phyloP scores from a whole-genome alignment of 306 rosid genomes.

The Luffa acutangula region DNA sequence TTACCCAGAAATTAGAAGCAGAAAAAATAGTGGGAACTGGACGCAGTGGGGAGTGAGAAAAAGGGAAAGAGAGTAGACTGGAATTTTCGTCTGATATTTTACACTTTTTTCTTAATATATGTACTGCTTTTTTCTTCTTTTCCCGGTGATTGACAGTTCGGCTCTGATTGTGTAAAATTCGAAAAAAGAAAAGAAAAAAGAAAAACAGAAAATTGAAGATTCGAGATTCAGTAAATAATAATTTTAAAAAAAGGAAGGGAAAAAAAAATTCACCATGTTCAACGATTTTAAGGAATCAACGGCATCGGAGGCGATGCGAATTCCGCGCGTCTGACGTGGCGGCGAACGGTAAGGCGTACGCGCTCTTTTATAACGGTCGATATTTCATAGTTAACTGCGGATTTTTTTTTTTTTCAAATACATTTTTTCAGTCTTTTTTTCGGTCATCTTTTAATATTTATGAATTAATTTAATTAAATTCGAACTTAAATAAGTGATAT shows the following conservation, averaged over 20 bases:
- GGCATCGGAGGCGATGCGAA: background rate
- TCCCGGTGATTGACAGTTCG: background rate
- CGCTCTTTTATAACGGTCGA: constrained; percentile 9
- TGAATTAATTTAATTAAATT: no score
- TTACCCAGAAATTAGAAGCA: background rate
- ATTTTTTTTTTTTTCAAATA: no score
- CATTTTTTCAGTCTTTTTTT: no score
- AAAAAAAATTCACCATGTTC: background rate
- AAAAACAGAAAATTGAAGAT: background rate
- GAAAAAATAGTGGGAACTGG: background rate
- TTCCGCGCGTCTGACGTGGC: constrained; percentile 3
- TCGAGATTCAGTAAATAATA: background rate
- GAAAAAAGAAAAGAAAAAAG: background rate
- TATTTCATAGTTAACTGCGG: background rate
- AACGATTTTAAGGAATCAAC: background rate
- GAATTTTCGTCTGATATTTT: background rate
- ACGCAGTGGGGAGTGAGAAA: background rate
- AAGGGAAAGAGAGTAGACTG: background rate
- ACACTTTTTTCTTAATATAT: background rate
- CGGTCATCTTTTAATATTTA: no score
- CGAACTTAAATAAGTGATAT: background rate
- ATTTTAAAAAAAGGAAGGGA: background rate
- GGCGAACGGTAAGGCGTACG: background rate
- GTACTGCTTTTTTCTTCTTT: background rate
- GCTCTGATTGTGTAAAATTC: background rate